phyloP scores from a whole-genome alignment of 2,329 filamentous ascomycete species.

The Pestalotiopsis fici region DNA sequence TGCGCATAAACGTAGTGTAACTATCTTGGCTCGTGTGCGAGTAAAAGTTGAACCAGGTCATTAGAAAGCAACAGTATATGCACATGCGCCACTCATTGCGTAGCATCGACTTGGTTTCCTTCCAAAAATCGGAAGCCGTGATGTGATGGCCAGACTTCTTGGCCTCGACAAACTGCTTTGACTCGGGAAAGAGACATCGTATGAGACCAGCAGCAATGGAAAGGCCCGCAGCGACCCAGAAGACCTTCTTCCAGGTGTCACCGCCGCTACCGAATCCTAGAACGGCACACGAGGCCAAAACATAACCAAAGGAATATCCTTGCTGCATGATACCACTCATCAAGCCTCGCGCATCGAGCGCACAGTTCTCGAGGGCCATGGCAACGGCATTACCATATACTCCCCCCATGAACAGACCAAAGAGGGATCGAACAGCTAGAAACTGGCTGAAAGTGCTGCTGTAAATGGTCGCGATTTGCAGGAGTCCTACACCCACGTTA shows the following conservation, averaged over 20 bases:
- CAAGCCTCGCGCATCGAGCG: slow-evolving; percentile 71
- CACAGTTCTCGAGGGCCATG: slow-evolving; percentile 75
- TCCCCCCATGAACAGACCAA: slow-evolving; percentile 80
- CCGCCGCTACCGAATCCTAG: slow-evolving; percentile 67
- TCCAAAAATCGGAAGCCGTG: slow-evolving; percentile 61
- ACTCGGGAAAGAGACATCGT: slow-evolving; percentile 71
- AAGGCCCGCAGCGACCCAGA: slow-evolving; percentile 70
- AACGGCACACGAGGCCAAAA: slow-evolving; percentile 75
- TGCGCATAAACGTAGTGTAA: slow-evolving; percentile 80
- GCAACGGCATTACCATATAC: slow-evolving; percentile 79
- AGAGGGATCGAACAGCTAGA: slow-evolving; percentile 71
- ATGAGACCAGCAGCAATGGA: slow-evolving; percentile 70
- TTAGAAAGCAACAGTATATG: slow-evolving; percentile 75
- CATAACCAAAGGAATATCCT: slow-evolving; percentile 79
- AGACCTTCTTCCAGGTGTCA: slow-evolving; percentile 73
- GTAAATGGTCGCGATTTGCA: slow-evolving; percentile 79
- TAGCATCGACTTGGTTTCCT: slow-evolving; percentile 69
- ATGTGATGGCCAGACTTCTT: slow-evolving; percentile 59
- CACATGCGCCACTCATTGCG: slow-evolving; percentile 73
- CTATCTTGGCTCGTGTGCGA: slow-evolving; percentile 80
- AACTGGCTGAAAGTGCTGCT: slow-evolving; percentile 71
- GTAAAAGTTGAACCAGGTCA: slow-evolving; percentile 77
- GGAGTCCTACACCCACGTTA: slow-evolving; percentile 41
- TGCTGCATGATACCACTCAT: slow-evolving; percentile 84
- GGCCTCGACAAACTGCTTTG: slow-evolving; percentile 72